Evolutionary conservation across 345 rosid species (phyloP).

Genomic region (Moricandia arvensis): DNA sequence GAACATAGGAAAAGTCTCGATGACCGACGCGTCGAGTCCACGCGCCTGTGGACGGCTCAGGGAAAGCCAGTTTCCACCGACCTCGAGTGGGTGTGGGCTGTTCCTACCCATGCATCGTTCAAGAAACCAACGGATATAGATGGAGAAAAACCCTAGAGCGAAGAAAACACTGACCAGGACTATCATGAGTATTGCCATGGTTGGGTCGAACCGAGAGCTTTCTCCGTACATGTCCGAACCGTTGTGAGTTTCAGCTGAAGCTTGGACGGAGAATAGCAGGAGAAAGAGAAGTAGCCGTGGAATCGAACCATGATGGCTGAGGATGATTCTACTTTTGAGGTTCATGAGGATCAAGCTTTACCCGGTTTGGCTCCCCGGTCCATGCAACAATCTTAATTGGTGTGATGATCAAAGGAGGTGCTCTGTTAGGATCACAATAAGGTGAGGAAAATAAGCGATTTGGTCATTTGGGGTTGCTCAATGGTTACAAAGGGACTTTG

Average conservation of each 20-base stretch:
- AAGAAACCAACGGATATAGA: slow-evolving; percentile 60
- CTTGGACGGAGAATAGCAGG: slow-evolving; percentile 10
- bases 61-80: slow-evolving; percentile 31
- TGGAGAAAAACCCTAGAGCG: slow-evolving; percentile 64
- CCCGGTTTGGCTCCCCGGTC: not conserved
- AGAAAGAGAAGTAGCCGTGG: slow-evolving; percentile 22
- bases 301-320: slow-evolving; percentile 18
- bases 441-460: not conserved
- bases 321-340: not conserved
- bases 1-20: slow-evolving; percentile 67
- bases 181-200: slow-evolving; percentile 66
- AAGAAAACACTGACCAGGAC: slow-evolving; percentile 58
- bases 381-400: not conserved
- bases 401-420: slow-evolving; percentile 5
- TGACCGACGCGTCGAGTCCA: slow-evolving; percentile 63
- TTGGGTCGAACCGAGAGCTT: slow-evolving; percentile 46
- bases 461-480: slow-evolving; percentile 22
- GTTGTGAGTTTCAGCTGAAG: slow-evolving; percentile 30
- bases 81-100: not conserved
- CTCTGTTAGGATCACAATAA: not conserved
- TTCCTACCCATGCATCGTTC: slow-evolving; percentile 30
- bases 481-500: slow-evolving; percentile 15
- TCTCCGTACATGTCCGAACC: slow-evolving; percentile 1
- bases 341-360: slow-evolving; percentile 1
- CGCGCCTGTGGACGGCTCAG: slow-evolving; percentile 32